Conservation (phyloP, 1,284 basidiomycete genomes). For the Fomitopsis betulina region DNA sequence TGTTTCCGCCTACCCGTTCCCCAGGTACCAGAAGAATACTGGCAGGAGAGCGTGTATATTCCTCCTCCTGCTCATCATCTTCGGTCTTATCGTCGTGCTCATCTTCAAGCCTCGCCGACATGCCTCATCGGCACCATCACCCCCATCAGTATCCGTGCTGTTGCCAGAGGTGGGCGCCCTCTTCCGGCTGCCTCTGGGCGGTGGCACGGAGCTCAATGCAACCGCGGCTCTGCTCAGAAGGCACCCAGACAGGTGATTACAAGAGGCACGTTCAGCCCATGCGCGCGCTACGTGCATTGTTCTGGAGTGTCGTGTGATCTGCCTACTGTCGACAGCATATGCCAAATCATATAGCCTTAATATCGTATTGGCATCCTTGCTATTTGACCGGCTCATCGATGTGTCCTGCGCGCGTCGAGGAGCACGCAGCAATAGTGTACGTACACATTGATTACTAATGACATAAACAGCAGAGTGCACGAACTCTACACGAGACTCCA, state of each 20-base stretch:
- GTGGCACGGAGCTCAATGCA: background rate
- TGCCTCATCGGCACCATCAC: conserved; percentile 14
- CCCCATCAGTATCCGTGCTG: conserved; percentile 5
- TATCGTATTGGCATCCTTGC: background rate
- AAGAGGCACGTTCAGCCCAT: background rate
- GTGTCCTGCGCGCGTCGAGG: background rate
- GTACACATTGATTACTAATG: no score
- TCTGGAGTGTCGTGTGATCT: background rate
- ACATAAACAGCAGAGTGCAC: no score
- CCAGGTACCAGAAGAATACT: conserved; percentile 89
- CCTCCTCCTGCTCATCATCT: conserved; percentile 84
- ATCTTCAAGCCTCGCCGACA: conserved; percentile 74
- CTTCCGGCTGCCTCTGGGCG: background rate
- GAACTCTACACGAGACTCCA: no score
- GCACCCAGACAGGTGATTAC: conserved; percentile 1
- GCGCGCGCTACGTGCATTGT: background rate
- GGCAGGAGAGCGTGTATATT: conserved; percentile 92
- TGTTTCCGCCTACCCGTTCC: background rate
- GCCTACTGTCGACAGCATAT: background rate
- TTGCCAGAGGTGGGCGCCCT: background rate
- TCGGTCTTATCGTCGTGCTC: conserved; percentile 77
- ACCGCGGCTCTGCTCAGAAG: background rate
- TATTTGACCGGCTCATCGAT: background rate
- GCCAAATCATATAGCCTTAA: background rate
- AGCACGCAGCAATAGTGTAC: no score